Conservation (phyloP, 2,329 filamentous ascomycete species). For the Elsinoe necatrix region DNA sequence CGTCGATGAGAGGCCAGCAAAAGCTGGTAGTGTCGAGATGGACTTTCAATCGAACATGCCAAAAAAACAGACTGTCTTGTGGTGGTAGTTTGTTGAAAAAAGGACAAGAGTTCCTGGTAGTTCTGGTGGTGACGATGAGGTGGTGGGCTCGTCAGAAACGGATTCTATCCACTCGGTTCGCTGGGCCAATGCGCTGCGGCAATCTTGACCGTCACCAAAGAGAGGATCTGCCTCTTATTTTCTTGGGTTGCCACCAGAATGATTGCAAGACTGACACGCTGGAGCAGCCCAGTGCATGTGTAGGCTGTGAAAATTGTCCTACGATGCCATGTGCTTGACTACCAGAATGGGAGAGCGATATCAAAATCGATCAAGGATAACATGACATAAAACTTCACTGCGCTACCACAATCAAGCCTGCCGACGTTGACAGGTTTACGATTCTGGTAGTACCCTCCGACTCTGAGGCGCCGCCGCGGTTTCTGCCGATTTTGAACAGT, state of each 20-base stretch:
- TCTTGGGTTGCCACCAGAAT: constrained; percentile 6
- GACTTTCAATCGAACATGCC: constrained; percentile 5
- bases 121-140: constrained; percentile 9
- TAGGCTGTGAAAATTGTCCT: not conserved
- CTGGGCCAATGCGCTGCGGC: constrained; percentile 5
- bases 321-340: too few species aligned
- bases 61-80: not conserved
- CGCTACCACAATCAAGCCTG: not conserved
- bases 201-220: not conserved
- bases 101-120: constrained; percentile 1
- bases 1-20: not conserved
- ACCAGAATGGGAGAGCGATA: not conserved
- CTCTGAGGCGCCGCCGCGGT: not conserved
- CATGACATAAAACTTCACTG: not conserved
- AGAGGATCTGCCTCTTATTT: not conserved
- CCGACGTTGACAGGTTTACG: constrained; percentile 7
- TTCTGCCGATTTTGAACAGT: not conserved
- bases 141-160: constrained; percentile 10
- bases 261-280: not conserved
- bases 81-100: not conserved
- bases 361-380: not conserved
- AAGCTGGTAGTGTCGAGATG: not conserved
- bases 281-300: not conserved
- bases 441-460: constrained; percentile 8
- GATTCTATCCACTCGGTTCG: constrained; percentile 5